Conservation (phyloP, 176 grass and related monocot species). For the Stipa capillata region DNA sequence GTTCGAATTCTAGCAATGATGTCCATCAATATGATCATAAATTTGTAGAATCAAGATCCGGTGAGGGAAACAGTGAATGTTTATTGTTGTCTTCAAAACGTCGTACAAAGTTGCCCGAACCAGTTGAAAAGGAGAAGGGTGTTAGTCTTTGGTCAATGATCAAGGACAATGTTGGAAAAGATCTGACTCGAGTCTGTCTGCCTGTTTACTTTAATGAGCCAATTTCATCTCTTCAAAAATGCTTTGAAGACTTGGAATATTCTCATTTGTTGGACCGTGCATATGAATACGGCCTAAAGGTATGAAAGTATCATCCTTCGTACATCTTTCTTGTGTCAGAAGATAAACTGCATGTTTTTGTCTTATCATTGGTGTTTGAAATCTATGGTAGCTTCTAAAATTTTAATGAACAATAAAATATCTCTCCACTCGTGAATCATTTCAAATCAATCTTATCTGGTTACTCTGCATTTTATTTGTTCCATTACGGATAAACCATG, state of each 20-base stretch:
- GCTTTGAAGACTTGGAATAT: constrained; percentile 65
- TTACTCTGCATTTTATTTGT: not conserved
- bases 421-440: not conserved
- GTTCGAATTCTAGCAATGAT: not conserved
- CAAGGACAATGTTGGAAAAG: constrained; percentile 61
- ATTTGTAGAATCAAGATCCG: constrained; percentile 1
- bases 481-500: not conserved
- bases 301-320: constrained; percentile 7
- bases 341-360: not conserved
- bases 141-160: constrained; percentile 57
- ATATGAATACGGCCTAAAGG: constrained; percentile 38
- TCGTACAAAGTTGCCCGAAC: constrained; percentile 32
- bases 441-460: not conserved
- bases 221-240: constrained; percentile 58
- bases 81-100: not conserved
- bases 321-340: not conserved
- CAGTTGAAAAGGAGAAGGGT: constrained; percentile 40
- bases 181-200: constrained; percentile 44
- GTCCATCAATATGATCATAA: not conserved
- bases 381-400: not conserved
- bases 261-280: constrained; percentile 47
- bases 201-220: constrained; percentile 63
- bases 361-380: not conserved
- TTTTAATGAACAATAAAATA: not conserved
- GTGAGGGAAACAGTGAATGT: not conserved